Evolutionary conservation across 768 basidiomycete species (phyloP).

Genomic region (Lyophyllum decastes): DNA sequence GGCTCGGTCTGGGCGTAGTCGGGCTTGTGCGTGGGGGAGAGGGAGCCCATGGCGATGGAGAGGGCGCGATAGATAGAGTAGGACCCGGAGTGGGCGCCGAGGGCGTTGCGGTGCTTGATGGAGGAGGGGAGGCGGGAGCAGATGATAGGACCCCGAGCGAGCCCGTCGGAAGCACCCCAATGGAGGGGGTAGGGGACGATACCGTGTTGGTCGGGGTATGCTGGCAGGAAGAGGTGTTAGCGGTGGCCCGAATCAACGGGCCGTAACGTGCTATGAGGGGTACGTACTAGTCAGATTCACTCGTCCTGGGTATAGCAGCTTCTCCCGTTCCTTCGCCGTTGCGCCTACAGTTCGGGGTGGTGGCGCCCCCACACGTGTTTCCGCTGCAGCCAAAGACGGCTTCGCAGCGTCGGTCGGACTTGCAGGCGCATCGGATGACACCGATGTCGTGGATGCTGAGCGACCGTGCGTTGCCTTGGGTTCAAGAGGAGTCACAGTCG

Average conservation of each 20-base stretch:
- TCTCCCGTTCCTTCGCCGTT: conserved; percentile 70
- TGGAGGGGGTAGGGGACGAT: conserved; percentile 76
- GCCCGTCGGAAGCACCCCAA: conserved; percentile 77
- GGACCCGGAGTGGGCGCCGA: conserved; percentile 91
- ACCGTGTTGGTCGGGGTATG: conserved; percentile 93
- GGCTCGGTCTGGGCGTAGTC: conserved; percentile 85
- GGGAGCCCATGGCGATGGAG: conserved; percentile 86
- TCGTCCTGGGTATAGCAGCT: conserved; percentile 75
- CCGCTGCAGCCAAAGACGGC: conserved; percentile 27
- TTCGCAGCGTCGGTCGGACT: conserved; percentile 11
- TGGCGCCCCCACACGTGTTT: conserved; percentile 21
- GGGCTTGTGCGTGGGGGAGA: conserved; percentile 78
- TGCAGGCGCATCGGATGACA: conserved; percentile 3
- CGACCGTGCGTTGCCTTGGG: conserved; percentile 29
- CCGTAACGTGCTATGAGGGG: not conserved
- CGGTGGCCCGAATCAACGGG: too few relatives aligned
- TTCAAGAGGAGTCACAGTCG: conserved; percentile 26
- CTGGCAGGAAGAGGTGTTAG: conserved; percentile 25
- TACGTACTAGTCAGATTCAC: conserved; percentile 82
- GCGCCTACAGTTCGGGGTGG: conserved; percentile 19
- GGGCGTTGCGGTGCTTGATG: conserved; percentile 89
- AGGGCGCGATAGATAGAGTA: conserved; percentile 96
- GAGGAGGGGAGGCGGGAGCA: conserved; percentile 82
- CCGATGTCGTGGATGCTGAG: conserved; percentile 13
- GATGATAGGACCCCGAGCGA: conserved; percentile 80